Evolutionary conservation across 2,329 filamentous ascomycete genomes (phyloP).

Genomic region (Pestalotiopsis sp.): DNA sequence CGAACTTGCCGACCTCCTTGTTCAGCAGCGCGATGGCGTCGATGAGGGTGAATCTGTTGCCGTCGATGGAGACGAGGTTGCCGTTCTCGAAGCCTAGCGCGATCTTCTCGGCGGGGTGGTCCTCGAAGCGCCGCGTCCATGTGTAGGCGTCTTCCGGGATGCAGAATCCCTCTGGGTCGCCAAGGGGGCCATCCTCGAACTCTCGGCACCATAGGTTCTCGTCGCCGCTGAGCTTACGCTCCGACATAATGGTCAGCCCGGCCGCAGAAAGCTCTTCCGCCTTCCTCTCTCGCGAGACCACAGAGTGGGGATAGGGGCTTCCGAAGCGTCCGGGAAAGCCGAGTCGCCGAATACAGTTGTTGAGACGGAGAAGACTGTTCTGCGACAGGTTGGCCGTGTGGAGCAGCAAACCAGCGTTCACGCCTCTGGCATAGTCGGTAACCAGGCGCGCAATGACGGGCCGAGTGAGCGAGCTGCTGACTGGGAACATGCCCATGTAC

Average conservation of each 20-base stretch:
- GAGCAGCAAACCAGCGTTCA: not conserved
- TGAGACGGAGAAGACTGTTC: not conserved
- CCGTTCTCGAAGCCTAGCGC: not conserved
- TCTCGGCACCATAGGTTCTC: not conserved
- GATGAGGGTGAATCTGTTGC: not conserved
- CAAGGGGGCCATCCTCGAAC: not conserved
- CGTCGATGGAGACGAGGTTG: not conserved
- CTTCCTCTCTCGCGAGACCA: not conserved
- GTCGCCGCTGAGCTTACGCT: not conserved
- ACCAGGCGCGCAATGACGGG: not conserved
- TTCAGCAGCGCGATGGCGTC: not conserved
- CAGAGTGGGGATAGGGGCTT: not conserved
- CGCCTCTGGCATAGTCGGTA: not conserved
- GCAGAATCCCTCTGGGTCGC: not conserved
- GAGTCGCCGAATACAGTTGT: not conserved
- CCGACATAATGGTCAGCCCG: not conserved
- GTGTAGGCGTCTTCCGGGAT: not conserved
- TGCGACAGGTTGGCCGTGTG: not conserved
- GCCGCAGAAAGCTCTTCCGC: not conserved
- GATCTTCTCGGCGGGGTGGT: not conserved
- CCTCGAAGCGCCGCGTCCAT: not conserved
- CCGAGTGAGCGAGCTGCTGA: not conserved
- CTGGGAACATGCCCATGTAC: not conserved
- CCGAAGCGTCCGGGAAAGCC: not conserved
- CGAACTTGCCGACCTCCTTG: not conserved